Percentiles rank a stretch among this genome's conserved stretches.
phyloP scores from a whole-genome alignment of 257 asterid genomes.

The Capsicum pubescens region DNA sequence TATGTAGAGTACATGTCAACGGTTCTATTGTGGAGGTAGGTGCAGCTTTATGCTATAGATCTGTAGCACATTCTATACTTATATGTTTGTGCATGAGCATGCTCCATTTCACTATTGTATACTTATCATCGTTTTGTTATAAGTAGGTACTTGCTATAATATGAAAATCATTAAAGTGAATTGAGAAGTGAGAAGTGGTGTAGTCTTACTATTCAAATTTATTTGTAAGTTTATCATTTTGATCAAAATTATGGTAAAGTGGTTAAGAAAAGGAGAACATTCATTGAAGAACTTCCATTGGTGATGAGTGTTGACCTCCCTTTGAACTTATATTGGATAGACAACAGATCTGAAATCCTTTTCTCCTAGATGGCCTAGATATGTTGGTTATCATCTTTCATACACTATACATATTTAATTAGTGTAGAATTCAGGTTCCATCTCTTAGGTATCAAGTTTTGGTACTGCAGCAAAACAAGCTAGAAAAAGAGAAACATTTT shows the following conservation, averaged over 20 bases:
- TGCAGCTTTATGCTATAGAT: not conserved
- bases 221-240: not conserved
- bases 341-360: slow-evolving; percentile 5
- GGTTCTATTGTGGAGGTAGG: slow-evolving; percentile 80
- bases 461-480: slow-evolving; percentile 57
- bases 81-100: not conserved
- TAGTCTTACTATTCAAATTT: not conserved
- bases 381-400: slow-evolving; percentile 19
- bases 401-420: not conserved
- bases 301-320: slow-evolving; percentile 5
- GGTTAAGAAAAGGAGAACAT: not conserved
- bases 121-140: not conserved
- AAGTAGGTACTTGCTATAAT: not conserved
- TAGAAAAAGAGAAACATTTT: slow-evolving; percentile 33
- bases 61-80: slow-evolving; percentile 18
- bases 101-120: not conserved
- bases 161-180: not conserved
- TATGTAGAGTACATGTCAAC: slow-evolving; percentile 65
- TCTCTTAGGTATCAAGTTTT: slow-evolving; percentile 79
- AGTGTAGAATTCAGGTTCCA: slow-evolving; percentile 6
- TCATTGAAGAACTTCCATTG: not conserved
- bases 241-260: not conserved
- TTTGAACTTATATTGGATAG: not conserved
- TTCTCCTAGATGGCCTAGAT: not conserved
- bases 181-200: not conserved